Conservation (phyloP, 257 asterid species). For the Solanum pinnatisectum region DNA sequence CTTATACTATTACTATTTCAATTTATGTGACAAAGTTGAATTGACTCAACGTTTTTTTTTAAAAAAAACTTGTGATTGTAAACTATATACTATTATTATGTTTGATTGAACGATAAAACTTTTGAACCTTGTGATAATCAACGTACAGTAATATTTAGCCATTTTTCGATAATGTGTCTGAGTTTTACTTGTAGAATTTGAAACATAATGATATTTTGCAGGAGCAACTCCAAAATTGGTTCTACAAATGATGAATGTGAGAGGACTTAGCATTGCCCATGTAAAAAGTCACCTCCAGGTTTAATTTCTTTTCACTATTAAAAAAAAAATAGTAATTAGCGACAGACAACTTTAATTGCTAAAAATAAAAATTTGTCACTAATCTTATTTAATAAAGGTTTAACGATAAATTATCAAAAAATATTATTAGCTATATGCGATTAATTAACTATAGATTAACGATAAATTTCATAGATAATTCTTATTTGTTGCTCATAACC, state of each 20-base stretch:
- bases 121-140: background rate
- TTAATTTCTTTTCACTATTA: background rate
- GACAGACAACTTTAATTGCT: background rate
- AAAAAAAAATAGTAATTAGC: background rate
- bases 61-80: background rate
- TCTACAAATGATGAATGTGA: conserved; percentile 83
- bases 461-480: background rate
- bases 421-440: background rate
- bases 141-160: background rate
- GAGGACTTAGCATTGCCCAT: conserved; percentile 87
- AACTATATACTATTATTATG: background rate
- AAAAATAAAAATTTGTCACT: background rate
- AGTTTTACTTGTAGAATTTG: background rate
- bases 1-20: background rate
- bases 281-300: conserved; percentile 98
- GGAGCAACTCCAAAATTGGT: conserved; percentile 97
- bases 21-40: background rate
- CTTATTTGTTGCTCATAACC: background rate
- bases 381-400: background rate
- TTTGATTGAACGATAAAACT: background rate
- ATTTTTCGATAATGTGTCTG: background rate
- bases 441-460: background rate
- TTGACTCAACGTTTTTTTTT: too few relatives aligned
- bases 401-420: background rate
- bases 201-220: conserved; percentile 1